These are phyloP conservation scores for Hirsutella thompsonii DNA, from an alignment of 2,329 filamentous ascomycete species.

Conservation along the genomic window DNA sequence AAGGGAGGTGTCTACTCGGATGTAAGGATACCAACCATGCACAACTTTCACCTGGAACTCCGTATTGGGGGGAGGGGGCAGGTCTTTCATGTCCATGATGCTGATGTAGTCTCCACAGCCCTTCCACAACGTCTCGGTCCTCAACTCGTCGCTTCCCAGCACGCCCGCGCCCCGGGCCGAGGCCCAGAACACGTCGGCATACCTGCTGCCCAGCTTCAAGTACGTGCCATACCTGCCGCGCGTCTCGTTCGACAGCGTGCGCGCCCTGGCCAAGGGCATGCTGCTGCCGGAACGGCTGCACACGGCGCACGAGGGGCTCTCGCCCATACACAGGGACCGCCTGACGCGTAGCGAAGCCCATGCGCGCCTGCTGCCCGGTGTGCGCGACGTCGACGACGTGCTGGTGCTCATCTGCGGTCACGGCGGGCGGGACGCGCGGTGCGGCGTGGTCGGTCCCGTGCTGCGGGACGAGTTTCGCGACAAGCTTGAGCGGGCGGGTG, in stretches of 20 bases:
- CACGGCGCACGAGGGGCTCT: conserved; percentile 43
- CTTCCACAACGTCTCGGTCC: conserved; percentile 67
- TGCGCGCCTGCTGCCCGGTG: conserved; percentile 37
- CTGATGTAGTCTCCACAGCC: too few species aligned
- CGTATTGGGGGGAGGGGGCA: too few species aligned
- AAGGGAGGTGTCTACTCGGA: conserved; percentile 56
- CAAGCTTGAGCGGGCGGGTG: conserved; percentile 36
- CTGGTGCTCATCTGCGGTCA: conserved; percentile 85
- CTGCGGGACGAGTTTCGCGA: conserved; percentile 57
- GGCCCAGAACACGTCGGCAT: conserved; percentile 48
- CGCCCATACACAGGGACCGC: conserved; percentile 42
- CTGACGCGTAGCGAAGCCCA: conserved; percentile 37
- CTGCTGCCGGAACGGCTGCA: conserved; percentile 52
- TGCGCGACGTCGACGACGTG: conserved; percentile 51
- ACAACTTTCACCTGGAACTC: too few species aligned
- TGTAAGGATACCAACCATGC: too few species aligned
- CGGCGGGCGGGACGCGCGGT: conserved; percentile 66
- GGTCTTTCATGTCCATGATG: too few species aligned
- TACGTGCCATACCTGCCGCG: conserved; percentile 62
- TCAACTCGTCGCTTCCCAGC: conserved; percentile 63
- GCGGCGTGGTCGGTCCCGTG: conserved; percentile 67
- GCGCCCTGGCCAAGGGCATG: conserved; percentile 50
- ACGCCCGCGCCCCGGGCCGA: conserved; percentile 29
- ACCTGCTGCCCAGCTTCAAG: conserved; percentile 74
- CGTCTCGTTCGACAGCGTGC: conserved; percentile 39